Evolutionary conservation across 129 eudicot species (phyloP).

Genomic region (Helianthus tuberosus): DNA sequence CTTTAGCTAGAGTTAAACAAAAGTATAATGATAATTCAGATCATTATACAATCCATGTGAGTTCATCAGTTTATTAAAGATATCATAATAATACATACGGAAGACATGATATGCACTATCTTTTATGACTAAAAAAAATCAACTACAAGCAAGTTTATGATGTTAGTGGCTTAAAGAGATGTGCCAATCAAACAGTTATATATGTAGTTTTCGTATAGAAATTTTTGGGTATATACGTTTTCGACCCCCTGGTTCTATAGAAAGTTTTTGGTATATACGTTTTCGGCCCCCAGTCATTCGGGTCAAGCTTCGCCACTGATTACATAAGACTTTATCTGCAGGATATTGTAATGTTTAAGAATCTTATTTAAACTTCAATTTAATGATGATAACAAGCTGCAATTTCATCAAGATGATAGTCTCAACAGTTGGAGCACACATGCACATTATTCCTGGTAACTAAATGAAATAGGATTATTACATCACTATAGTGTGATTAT

Average conservation of each 20-base stretch:
- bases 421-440: background rate
- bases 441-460: background rate
- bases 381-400: too few species aligned
- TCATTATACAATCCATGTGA: background rate
- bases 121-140: background rate
- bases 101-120: background rate
- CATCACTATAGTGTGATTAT: constrained; percentile 5
- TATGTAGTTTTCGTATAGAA: too few species aligned
- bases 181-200: too few species aligned
- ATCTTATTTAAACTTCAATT: too few species aligned
- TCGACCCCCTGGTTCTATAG: too few species aligned
- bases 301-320: too few species aligned
- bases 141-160: background rate
- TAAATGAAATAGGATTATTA: background rate
- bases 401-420: background rate
- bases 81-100: background rate
- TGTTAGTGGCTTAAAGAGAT: background rate
- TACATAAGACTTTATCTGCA: background rate
- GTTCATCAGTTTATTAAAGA: background rate
- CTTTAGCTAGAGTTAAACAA: constrained; percentile 58
- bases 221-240: too few species aligned
- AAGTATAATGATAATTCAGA: constrained; percentile 13
- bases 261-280: too few species aligned
- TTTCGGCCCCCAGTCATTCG: too few species aligned
- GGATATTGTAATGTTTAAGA: background rate